Conservation (phyloP, 139 green algal species). For the Yamagishiella unicocca region DNA sequence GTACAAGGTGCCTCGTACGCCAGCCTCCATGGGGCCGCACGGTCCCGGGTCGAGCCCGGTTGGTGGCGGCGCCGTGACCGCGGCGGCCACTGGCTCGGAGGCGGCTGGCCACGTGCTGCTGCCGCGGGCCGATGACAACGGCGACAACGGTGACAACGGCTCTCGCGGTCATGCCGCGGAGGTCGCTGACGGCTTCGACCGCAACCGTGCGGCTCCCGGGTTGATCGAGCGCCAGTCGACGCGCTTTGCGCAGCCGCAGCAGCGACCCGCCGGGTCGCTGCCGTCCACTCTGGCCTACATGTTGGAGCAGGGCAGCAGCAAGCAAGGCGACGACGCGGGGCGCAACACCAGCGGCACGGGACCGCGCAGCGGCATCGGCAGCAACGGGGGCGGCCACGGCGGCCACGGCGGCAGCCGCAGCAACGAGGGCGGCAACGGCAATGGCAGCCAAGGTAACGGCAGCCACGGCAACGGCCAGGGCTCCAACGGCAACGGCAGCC, state of each 20-base stretch:
- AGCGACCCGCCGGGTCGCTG: conserved; percentile 24
- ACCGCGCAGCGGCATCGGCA: conserved; percentile 48
- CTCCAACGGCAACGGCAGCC: conserved; percentile 10
- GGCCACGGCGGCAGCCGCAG: conserved; percentile 25
- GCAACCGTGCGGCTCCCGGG: background rate
- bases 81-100: background rate
- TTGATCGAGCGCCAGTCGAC: background rate
- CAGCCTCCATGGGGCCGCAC: background rate
- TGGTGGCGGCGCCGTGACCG: background rate
- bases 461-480: conserved; percentile 29
- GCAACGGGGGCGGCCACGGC: conserved; percentile 44
- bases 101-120: background rate
- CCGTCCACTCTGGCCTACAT: conserved; percentile 9
- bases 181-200: background rate
- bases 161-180: background rate
- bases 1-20: background rate
- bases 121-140: background rate
- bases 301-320: conserved; percentile 47
- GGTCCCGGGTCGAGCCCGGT: background rate
- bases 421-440: conserved; percentile 34
- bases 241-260: background rate
- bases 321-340: conserved; percentile 19
- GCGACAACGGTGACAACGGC: background rate
- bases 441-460: conserved; percentile 40
- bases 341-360: conserved; percentile 27